Conservation (phyloP, 305 asterid species). For the Solanum hybrid region DNA sequence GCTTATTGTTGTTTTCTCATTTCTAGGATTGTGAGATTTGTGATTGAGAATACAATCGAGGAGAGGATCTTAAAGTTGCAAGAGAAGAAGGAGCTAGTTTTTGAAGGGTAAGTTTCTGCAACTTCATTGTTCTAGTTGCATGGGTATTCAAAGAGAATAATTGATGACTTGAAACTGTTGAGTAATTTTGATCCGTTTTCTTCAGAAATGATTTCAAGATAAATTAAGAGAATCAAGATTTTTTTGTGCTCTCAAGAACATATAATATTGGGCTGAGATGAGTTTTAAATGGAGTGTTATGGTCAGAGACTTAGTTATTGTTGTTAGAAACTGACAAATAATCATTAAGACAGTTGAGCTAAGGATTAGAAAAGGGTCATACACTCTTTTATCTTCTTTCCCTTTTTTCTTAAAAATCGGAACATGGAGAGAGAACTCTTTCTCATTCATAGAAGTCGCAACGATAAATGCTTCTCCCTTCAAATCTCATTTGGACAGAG, state of each 20-base stretch:
- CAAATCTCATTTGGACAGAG: not conserved
- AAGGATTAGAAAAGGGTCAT: not conserved
- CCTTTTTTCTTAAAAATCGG: not conserved
- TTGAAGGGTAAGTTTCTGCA: slow-evolving; percentile 63
- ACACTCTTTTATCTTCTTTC: not conserved
- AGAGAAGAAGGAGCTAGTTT: slow-evolving; percentile 86
- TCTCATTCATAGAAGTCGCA: not conserved
- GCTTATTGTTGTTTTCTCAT: not conserved
- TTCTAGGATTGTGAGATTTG: slow-evolving; percentile 71
- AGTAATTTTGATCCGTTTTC: not conserved
- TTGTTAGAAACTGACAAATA: not conserved
- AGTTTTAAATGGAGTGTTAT: not conserved
- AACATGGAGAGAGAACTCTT: not conserved
- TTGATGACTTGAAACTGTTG: not conserved
- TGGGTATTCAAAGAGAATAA: not conserved
- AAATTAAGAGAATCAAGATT: not conserved
- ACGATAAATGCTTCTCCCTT: not conserved
- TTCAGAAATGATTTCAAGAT: not conserved
- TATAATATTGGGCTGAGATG: not conserved
- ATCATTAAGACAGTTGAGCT: not conserved
- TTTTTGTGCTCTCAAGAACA: not conserved
- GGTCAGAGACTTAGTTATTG: not conserved
- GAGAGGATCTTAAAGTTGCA: slow-evolving; percentile 87
- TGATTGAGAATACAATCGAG: slow-evolving; percentile 74
- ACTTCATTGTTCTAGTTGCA: not conserved